phyloP scores from a whole-genome alignment of 768 basidiomycete genomes.

The Kwoniella mangroviensis region DNA sequence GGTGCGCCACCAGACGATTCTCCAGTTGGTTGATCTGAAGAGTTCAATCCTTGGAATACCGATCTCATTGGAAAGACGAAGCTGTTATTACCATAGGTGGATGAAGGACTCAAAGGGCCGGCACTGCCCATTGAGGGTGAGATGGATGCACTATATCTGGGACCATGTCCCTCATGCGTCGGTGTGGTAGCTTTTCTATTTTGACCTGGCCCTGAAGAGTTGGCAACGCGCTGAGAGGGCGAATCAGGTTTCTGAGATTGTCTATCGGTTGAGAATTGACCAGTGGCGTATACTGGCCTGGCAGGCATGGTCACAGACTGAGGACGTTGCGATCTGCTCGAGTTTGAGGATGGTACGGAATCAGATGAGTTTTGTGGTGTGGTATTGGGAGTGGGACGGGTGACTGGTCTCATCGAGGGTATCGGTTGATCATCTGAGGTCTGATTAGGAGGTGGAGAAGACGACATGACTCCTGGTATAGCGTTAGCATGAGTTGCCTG shows the following conservation, averaged over 20 bases:
- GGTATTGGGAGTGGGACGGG: constrained; percentile 9
- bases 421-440: background rate
- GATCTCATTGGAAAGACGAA: constrained; percentile 39
- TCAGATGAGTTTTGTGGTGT: constrained; percentile 21
- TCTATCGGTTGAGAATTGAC: background rate
- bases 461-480: constrained; percentile 2
- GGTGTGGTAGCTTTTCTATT: constrained; percentile 12
- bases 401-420: constrained; percentile 5
- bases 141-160: constrained; percentile 15
- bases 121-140: constrained; percentile 3
- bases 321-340: constrained; percentile 5
- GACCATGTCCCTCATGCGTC: background rate
- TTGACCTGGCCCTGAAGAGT: background rate
- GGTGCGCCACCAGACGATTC: constrained; percentile 1
- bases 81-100: constrained; percentile 12
- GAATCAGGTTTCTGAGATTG: constrained; percentile 10
- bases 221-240: background rate
- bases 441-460: background rate
- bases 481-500: background rate
- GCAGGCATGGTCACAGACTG: constrained; percentile 17
- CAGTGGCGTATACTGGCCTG: constrained; percentile 3
- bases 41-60: constrained; percentile 25
- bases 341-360: background rate
- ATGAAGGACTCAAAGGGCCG: constrained; percentile 25
- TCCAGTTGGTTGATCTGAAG: constrained; percentile 2